Evolutionary conservation across 352 stramenopile species (phyloP).

Genomic region (Phytophthora tentaculata): DNA sequence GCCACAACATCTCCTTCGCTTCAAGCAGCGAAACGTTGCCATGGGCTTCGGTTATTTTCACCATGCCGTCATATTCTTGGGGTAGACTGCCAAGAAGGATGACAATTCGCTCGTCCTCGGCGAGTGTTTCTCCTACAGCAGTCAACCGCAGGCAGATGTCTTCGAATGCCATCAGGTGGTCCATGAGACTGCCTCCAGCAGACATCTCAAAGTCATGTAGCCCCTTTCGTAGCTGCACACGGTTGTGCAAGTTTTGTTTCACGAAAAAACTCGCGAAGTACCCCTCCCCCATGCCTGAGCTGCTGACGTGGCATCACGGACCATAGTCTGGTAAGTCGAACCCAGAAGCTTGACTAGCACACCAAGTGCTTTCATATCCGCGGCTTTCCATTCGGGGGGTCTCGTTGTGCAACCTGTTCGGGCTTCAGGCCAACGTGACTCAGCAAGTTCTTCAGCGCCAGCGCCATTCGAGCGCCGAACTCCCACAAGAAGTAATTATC

Average conservation of each 20-base stretch:
- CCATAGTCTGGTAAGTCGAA: constrained; percentile 20
- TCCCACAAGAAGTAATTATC: no score
- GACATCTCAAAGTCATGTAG: constrained; percentile 15
- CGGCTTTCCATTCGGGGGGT: constrained; percentile 22
- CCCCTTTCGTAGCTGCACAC: constrained; percentile 11
- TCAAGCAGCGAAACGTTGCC: constrained; percentile 14
- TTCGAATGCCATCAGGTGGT: constrained; percentile 30
- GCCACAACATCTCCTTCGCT: constrained; percentile 27
- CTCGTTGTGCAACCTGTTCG: no score
- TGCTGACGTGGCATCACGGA: constrained; percentile 7
- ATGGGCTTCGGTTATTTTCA: constrained; percentile 25
- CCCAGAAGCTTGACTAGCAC: constrained; percentile 15
- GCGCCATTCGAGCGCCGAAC: no score
- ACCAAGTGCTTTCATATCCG: constrained; percentile 19
- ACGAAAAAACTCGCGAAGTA: constrained; percentile 17
- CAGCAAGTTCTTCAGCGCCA: no score
- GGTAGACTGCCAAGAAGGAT: constrained; percentile 24
- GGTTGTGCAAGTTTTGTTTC: constrained; percentile 14
- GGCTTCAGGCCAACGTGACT: no score
- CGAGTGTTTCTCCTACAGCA: constrained; percentile 15
- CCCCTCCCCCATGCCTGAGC: constrained; percentile 17
- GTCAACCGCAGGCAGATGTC: constrained; percentile 25
- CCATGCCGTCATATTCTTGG: constrained; percentile 28
- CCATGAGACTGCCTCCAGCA: constrained; percentile 9
- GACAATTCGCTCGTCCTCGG: constrained; percentile 25